Evolutionary conservation across 1,139 yeast genomes (phyloP), one percentile per base, ranked within the genome.

Genomic region (Yamadazyma friedrichii): DNA sequence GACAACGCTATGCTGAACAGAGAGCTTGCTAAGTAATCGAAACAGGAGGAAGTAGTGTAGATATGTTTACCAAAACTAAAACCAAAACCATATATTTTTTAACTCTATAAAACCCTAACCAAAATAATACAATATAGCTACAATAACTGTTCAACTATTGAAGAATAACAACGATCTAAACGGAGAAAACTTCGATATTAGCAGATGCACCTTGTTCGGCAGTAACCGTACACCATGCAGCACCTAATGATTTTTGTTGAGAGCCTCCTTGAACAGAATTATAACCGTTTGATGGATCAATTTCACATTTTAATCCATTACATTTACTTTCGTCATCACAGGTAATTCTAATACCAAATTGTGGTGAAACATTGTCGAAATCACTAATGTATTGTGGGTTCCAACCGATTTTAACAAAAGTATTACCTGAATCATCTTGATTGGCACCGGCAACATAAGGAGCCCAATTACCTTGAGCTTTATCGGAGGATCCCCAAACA

Each of bases 401-500:
- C 94, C 95, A 88, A 39, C 94, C 96, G 58, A 88, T 78, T 66
- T 86, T 88, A 51, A 85, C 85, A 61, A 53, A 88, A 3, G 96
- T 87, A 60, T 79, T 77, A 25, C 88, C 85, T 42, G 58, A 62
- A 43, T 61, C 62, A 60, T 86, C 95, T 66, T 78, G 78, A 67
- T 88, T 88, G 51, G 91, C 88, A 49, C 96, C 96, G 13, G 94
- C 95, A 46, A 88, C 95, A 54, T 86, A 88, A 20, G 96, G 96
- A 20, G 95, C 67, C 96, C 96, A 88, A 74, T 88, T 88, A 45
- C 96, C 96, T 50, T 70, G 68, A 15, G 93, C 82, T 48, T 83
- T 70, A 43, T 70, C 66, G 22, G 70, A 71, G 24, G 83, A 61
- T 1, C 96, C 96, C 96, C 96, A 88, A 46, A 78, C 78, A 64